Evolutionary conservation across 148 eudicot genomes (phyloP), one percentile per base, ranked within the genome.

Genomic region (Polygonum maritimum): DNA sequence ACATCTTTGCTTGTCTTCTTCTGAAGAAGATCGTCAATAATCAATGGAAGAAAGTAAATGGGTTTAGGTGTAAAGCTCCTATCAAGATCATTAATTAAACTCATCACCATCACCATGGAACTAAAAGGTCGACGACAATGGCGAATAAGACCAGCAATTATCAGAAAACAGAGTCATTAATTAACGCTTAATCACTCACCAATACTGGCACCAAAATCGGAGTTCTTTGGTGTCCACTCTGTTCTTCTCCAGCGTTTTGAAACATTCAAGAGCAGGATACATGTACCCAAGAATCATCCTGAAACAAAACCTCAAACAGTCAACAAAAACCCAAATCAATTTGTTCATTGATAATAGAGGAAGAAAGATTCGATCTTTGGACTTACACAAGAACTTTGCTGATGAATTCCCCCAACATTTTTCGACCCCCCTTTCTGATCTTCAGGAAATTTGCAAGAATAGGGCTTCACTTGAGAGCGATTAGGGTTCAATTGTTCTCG

Each of bases 151-250:
- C 67, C 11, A 58, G 2, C 3, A 14, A 58, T 11, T 10, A 58
- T 22, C 1, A 58, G 2, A 58, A 16, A 52, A 26, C 31, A 26
- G 31, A 26, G 31, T 26, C 31, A 26, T 26, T 26, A 26, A 26
- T 26, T 26, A 26, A 26, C 31, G 31, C 31, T 26, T 26, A 26
- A 26, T 14, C 1, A 69, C 79, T 79, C 81, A 96, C 99, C 99
- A 96, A 74, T 96, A 96, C 91, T 92, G 98, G 78, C 99, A 96
- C 99, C 99, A 96, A 80, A 92, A 96, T 5, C 98, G 84, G 21
- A 96, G 94, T 78, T 96, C 97, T 5, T 81, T 80, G 19, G 89
- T 91, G 73, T 88, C 86, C 31, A 89, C 99, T 71, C 51, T 89
- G 87, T 91, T 91, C 80, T 81, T 92, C 81, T 92, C 98, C 0